Evolutionary conservation across 805 yeast species (phyloP), one percentile per base, ranked within the genome.

Genomic region (Wickerhamomyces hampshirensis): DNA sequence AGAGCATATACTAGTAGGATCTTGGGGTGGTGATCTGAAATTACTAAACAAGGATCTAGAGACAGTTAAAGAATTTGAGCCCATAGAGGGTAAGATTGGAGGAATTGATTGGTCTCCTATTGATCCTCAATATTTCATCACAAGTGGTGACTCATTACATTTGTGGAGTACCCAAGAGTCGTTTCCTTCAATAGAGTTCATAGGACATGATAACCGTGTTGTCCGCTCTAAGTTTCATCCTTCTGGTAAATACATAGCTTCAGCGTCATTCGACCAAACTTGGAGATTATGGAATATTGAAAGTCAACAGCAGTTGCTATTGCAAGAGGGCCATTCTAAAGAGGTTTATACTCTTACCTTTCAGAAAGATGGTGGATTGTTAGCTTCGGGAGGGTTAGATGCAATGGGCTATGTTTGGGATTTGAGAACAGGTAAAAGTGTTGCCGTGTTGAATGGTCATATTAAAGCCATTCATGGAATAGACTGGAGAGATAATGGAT

Each of bases 241-340:
- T 1, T 47, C 62, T 4, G 77, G 78, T 1, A 45, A 58, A 3
- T 74, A 56, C 46, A 43, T 83, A 1, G 84, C 79, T 0, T 71
- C 85, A 9, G 82, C 95, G 0, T 88, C 96, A 0, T 80, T 71
- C 51, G 97, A 91, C 58, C 69, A 68, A 45, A 85, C 96, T 0
- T 91, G 96, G 96, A 72, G 86, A 42, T 56, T 86, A 3, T 89
- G 95, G 95, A 96, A 91, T 56, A 45, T 77, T 0, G 60, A 62
- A 10, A 71, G 66, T 5, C 56, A 59, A 12, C 53, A 53, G 21
- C 77, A 77, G 35, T 50, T 91, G 6, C 62, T 74, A 28, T 65
- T 74, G 40, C 98, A 91, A 56, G 95, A 86, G 53, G 96, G 97
- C 0, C 97, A 91, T 53, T 63, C 84, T 1, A 80, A 77, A 48